These are phyloP conservation scores for Suhomyces atakaporum DNA, from an alignment of 1,139 yeast species.

Conservation along the genomic window DNA sequence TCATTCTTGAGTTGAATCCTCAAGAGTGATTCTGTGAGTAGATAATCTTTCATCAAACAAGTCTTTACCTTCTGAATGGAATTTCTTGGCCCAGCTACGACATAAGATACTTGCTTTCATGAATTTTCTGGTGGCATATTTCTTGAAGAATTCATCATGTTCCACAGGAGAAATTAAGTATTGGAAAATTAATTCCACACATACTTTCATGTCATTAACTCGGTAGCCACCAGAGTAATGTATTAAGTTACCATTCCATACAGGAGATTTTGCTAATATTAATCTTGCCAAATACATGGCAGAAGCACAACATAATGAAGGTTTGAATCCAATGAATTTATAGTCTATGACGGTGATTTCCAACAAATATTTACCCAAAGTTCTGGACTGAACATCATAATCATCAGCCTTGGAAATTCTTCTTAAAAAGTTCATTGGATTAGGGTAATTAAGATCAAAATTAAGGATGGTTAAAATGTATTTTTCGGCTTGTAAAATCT, in stretches of 20 bases:
- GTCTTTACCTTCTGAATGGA: slow-evolving; percentile 30
- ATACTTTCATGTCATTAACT: slow-evolving; percentile 67
- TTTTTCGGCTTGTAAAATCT: slow-evolving; percentile 84
- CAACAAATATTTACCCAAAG: slow-evolving; percentile 84
- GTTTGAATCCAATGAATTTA: slow-evolving; percentile 73
- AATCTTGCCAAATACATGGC: slow-evolving; percentile 87
- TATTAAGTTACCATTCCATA: slow-evolving; percentile 81
- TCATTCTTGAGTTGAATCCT: slow-evolving; percentile 6
- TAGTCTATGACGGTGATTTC: slow-evolving; percentile 84
- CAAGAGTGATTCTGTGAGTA: slow-evolving; percentile 19
- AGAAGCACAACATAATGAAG: slow-evolving; percentile 86
- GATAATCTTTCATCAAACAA: slow-evolving; percentile 20
- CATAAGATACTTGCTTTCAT: slow-evolving; percentile 90
- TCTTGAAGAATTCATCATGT: slow-evolving; percentile 92
- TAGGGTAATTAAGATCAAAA: slow-evolving; percentile 84
- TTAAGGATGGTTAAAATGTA: slow-evolving; percentile 73
- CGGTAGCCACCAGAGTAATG: slow-evolving; percentile 94
- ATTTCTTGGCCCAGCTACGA: slow-evolving; percentile 85
- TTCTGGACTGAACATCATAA: slow-evolving; percentile 88
- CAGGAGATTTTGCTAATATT: slow-evolving; percentile 68
- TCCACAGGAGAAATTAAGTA: slow-evolving; percentile 81
- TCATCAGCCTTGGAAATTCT: slow-evolving; percentile 94
- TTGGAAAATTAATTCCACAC: slow-evolving; percentile 72
- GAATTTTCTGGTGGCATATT: slow-evolving; percentile 87
- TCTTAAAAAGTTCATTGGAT: slow-evolving; percentile 91